Evolutionary conservation across 192 early-diverging fungal genomes (phyloP).

Genomic region (Backusella westeae): DNA sequence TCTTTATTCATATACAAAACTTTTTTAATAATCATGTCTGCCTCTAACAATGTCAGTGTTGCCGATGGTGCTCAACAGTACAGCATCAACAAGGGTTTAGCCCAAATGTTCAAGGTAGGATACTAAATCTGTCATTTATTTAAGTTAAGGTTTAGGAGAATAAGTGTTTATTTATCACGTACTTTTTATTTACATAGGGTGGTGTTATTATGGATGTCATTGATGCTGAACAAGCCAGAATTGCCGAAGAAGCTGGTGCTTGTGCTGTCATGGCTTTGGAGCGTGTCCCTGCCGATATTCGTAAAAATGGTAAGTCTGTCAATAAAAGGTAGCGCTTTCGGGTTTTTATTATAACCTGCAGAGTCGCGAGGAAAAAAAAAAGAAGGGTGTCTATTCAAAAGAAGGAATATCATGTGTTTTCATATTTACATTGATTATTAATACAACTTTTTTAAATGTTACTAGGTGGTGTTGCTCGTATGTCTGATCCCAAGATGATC

Average conservation of each 20-base stretch:
- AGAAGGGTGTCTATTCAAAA: background rate
- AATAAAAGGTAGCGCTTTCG: background rate
- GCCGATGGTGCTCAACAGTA: constrained; percentile 38
- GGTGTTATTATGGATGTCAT: constrained; percentile 99
- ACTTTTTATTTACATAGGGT: constrained; percentile 52
- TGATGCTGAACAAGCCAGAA: constrained; percentile 95
- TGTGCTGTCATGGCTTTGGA: constrained; percentile 97
- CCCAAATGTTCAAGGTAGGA: constrained; percentile 94
- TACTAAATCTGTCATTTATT: background rate
- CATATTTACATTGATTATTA: background rate
- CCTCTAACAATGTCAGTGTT: constrained; percentile 1
- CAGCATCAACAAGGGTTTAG: constrained; percentile 92
- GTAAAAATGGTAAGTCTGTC: constrained; percentile 74
- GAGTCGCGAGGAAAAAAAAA: background rate
- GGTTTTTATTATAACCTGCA: background rate
- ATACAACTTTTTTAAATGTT: background rate
- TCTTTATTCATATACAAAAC: background rate
- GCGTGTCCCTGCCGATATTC: constrained; percentile 98
- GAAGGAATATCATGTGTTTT: background rate
- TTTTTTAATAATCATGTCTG: background rate
- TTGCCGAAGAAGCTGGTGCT: constrained; percentile 97
- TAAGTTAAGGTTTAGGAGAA: constrained; percentile 6
- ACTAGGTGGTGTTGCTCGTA: constrained; percentile 89
- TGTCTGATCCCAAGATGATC: constrained; percentile 99
- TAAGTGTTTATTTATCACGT: background rate